phyloP scores from a whole-genome alignment of 176 grass and related monocot species.

The Musa itinerans region DNA sequence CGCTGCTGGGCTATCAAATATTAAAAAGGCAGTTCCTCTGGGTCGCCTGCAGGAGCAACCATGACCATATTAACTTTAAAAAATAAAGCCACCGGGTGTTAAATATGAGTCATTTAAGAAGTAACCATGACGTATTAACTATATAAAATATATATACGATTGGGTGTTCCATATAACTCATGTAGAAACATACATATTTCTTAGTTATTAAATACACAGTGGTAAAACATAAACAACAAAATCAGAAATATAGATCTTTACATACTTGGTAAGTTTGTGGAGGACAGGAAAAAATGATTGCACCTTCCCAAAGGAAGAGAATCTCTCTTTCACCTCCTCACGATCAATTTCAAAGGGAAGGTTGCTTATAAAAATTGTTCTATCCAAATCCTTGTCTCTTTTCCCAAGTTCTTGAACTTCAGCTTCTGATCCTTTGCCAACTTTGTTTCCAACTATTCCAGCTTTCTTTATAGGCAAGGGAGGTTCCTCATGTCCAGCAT shows the following conservation, averaged over 20 bases:
- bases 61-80: background rate
- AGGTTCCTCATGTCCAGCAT: slow-evolving; percentile 32
- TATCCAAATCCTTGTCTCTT: slow-evolving; percentile 45
- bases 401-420: slow-evolving; percentile 2
- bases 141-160: background rate
- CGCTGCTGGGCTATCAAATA: slow-evolving; percentile 51
- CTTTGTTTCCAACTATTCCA: slow-evolving; percentile 16
- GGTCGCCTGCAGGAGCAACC: slow-evolving; percentile 50
- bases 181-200: too few species aligned
- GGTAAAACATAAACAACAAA: background rate
- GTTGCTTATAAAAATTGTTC: slow-evolving; percentile 89
- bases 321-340: slow-evolving; percentile 66
- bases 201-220: background rate
- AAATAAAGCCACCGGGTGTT: background rate
- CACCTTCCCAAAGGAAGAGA: slow-evolving; percentile 76
- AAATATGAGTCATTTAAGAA: background rate
- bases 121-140: background rate
- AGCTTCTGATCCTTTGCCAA: slow-evolving; percentile 16
- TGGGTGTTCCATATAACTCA: too few species aligned
- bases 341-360: slow-evolving; percentile 75
- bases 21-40: slow-evolving; percentile 74
- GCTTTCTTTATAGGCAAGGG: slow-evolving; percentile 19
- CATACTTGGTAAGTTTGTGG: slow-evolving; percentile 94
- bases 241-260: slow-evolving; percentile 5
- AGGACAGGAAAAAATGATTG: slow-evolving; percentile 80